These are phyloP conservation scores for Fusarium nanum DNA, from an alignment of 2,329 filamentous ascomycete species.

Conservation along the genomic window DNA sequence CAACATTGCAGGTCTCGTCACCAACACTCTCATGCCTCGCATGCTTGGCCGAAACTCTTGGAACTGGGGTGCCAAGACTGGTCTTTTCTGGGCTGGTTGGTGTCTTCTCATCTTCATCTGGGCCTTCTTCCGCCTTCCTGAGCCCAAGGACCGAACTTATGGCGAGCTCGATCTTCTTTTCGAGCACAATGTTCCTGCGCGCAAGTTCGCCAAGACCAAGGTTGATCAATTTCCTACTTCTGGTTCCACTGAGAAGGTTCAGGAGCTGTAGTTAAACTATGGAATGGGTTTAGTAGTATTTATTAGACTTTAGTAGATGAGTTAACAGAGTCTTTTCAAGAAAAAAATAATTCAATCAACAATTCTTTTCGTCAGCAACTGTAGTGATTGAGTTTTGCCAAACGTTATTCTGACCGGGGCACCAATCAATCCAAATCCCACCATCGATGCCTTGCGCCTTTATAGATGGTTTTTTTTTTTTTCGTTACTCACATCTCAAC, in stretches of 20 bases:
- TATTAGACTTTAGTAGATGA: not conserved
- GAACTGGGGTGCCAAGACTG: conserved; percentile 61
- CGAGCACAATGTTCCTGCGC: conserved; percentile 56
- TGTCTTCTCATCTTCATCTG: conserved; percentile 59
- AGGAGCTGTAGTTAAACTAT: not conserved
- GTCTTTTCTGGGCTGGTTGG: conserved; percentile 59
- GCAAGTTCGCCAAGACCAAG: conserved; percentile 53
- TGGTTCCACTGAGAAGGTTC: conserved; percentile 12
- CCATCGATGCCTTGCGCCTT: not conserved
- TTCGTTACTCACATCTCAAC: not conserved
- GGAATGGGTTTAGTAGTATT: not conserved
- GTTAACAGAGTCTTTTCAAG: not conserved
- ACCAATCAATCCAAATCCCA: rapidly evolving
- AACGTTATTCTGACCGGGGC: not conserved
- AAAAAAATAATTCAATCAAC: not conserved
- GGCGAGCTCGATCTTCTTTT: conserved; percentile 69
- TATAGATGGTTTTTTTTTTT: not conserved
- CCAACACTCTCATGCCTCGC: conserved; percentile 58
- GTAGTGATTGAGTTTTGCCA: not conserved
- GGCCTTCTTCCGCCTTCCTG: conserved; percentile 65
- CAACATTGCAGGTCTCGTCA: conserved; percentile 60
- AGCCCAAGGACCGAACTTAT: conserved; percentile 64
- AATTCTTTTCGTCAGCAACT: not conserved
- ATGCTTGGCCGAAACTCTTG: conserved; percentile 59
- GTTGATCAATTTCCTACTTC: conserved; percentile 40